Evolutionary conservation across 345 rosid genomes (phyloP).

Genomic region (sweet orange (Citrus sinensis)): DVS_A1.0 CM039165.1:35583501-35584000

Average conservation of each 20-base stretch:
- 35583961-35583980: background rate
- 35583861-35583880: background rate
- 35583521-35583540: slow-evolving; percentile 50
- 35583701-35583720: slow-evolving; percentile 28
- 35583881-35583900: background rate
- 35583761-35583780: slow-evolving; percentile 11
- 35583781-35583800: slow-evolving; percentile 34
- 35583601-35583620: slow-evolving; percentile 38
- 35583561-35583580: slow-evolving; percentile 12
- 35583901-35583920: background rate
- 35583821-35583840: background rate
- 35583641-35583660: slow-evolving; percentile 25
- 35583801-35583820: slow-evolving; percentile 17
- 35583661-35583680: slow-evolving; percentile 21
- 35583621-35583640: slow-evolving; percentile 21
- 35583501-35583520: slow-evolving; percentile 41
- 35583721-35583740: background rate
- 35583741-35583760: slow-evolving; percentile 35
- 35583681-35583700: slow-evolving; percentile 35
- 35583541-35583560: slow-evolving; percentile 51
- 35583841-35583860: slow-evolving; percentile 13
- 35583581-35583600: slow-evolving; percentile 50
- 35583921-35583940: background rate
- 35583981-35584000: slow-evolving; percentile 13
- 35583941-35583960: background rate